Base-by-base conservation (phyloP, 148 eudicot species). In the Tetragonia tetragonoides region DNA sequence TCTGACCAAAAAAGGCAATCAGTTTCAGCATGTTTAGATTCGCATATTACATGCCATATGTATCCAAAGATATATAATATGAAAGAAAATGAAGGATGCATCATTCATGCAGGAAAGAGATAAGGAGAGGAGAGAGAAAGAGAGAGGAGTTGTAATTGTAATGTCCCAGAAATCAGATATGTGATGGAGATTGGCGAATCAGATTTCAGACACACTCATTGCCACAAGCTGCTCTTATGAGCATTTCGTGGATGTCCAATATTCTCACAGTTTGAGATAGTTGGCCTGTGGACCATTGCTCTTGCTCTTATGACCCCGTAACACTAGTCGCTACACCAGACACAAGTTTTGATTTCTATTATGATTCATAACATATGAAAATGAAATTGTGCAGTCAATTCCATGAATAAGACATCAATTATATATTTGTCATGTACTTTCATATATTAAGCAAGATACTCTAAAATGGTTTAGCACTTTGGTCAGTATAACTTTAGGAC, bases 101-200 rank as follows among this genome's bases (percentile, higher is more conserved):
- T 42, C n/a, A 56, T 68, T 17, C 34, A 7, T 15, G 37, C 38
- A 76, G 5, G 21, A 24, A 68, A 17, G 74, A 40, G 54, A 68
- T 56, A 54, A 76, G 73, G 65, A 67, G 40, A 24, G 53, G 53
- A 12, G 47, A 24, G 38, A 66, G 64, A 51, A 41, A 42, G 46
- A 38, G 49, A 7, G 40, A 17, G 24, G 7, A 70, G 21, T 16
- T 63, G 24, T 6, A 28, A 28, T 28, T 1, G 34, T 28, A 28
- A 28, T 28, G 34, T 28, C 34, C 34, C 34, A 28, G 34, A 28
- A 28, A 28, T 28, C 34, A 53, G 7, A 47, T 56, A 23, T 68
- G 79, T 77, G 79, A 77, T 57, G 41, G 65, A 68, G 74, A 77
- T 77, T 56, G 74, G 54, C 54, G 66, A 53, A 15, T 56, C 10